phyloP scores from a whole-genome alignment of 2,329 filamentous ascomycete genomes.

The Phyllosticta citriasiana region DNA sequence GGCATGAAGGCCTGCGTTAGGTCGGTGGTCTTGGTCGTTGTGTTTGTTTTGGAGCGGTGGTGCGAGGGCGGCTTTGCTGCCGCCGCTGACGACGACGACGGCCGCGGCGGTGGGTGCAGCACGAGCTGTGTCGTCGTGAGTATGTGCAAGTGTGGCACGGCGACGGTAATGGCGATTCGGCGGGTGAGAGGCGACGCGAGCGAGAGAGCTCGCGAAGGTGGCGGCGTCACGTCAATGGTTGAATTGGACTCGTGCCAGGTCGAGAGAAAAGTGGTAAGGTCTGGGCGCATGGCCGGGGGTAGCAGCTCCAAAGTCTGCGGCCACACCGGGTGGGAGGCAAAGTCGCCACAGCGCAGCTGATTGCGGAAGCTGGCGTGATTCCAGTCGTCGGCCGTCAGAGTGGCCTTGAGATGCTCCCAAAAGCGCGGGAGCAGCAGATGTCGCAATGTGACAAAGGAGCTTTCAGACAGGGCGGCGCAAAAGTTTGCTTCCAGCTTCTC shows the following conservation, averaged over 20 bases:
- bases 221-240: conserved; percentile 16
- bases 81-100: neutral
- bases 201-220: conserved; percentile 19
- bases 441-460: conserved; percentile 36
- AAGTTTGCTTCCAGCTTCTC: conserved; percentile 39
- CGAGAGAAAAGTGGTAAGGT: conserved; percentile 42
- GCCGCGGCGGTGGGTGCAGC: conserved; percentile 22
- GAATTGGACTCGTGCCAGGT: conserved; percentile 45
- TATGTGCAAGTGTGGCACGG: conserved; percentile 73
- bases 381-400: conserved; percentile 39
- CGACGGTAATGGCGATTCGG: conserved; percentile 78
- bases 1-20: conserved; percentile 18
- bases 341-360: conserved; percentile 42
- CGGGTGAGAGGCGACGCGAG: conserved; percentile 29
- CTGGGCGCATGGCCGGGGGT: conserved; percentile 31
- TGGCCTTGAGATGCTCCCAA: conserved; percentile 34
- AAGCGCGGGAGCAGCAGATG: conserved; percentile 44
- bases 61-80: neutral
- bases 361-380: conserved; percentile 45
- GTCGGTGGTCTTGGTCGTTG: conserved; percentile 18
- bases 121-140: conserved; percentile 69
- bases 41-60: neutral
- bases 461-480: conserved; percentile 34
- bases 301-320: conserved; percentile 41
- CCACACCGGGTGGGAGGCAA: conserved; percentile 44